Evolutionary conservation across 805 yeast species (phyloP).

Genomic region (Candida fluviatilis): DNA sequence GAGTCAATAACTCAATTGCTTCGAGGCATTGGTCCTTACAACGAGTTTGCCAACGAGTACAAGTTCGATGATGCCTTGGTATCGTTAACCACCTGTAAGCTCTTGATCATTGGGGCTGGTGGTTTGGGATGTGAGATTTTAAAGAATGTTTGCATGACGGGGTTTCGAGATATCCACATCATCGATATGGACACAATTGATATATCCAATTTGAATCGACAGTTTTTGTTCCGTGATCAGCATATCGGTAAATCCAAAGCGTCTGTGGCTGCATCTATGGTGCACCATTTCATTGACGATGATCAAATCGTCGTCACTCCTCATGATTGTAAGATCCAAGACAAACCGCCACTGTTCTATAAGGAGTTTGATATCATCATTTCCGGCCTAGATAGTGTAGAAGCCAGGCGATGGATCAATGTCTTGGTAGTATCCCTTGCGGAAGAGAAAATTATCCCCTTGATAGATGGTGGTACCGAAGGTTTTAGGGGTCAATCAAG

Average conservation of each 20-base stretch:
- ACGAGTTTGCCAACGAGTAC: slow-evolving; percentile 36
- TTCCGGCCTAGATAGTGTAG: slow-evolving; percentile 86
- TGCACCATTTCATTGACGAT: slow-evolving; percentile 43
- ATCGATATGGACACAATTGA: slow-evolving; percentile 85
- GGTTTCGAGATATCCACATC: slow-evolving; percentile 59
- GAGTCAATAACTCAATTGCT: slow-evolving; percentile 17
- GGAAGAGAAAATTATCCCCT: slow-evolving; percentile 35
- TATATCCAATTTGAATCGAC: slow-evolving; percentile 70
- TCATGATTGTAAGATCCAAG: slow-evolving; percentile 57
- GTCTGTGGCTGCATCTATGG: slow-evolving; percentile 55
- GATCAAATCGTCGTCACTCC: slow-evolving; percentile 45
- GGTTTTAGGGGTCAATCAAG: slow-evolving; percentile 91
- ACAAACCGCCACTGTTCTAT: slow-evolving; percentile 59
- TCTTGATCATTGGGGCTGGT: slow-evolving; percentile 69
- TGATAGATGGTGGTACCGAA: slow-evolving; percentile 95
- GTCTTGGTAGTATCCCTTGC: slow-evolving; percentile 60
- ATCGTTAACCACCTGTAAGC: slow-evolving; percentile 18
- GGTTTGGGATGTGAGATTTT: slow-evolving; percentile 81
- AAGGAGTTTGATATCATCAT: slow-evolving; percentile 65
- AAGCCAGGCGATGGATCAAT: slow-evolving; percentile 90
- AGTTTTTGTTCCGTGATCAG: slow-evolving; percentile 56
- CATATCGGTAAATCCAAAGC: slow-evolving; percentile 71
- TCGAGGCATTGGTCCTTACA: slow-evolving; percentile 31
- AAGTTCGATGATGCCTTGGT: slow-evolving; percentile 14
- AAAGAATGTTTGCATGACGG: slow-evolving; percentile 67